Base-by-base conservation (phyloP, 1,284 basidiomycete species). In the Pisolithus thermaeus region DNA sequence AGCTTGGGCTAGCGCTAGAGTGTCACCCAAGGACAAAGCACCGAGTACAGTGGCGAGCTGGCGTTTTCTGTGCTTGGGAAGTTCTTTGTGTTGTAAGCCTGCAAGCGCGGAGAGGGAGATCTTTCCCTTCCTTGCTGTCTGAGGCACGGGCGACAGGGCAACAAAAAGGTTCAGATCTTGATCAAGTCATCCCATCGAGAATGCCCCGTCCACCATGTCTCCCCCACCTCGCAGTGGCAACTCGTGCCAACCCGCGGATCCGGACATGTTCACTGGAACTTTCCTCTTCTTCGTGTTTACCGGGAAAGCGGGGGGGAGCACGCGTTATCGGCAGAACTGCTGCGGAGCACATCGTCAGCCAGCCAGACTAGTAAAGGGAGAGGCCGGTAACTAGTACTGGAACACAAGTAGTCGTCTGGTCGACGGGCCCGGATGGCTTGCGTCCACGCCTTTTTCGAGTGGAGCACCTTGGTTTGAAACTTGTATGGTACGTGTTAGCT, bases 271-370 rank as follows among this genome's bases (percentile, higher is more conserved):
- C 28, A 74, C 73, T 3, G 88, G 87, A 11, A 90, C 87, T 64
- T 90, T 90, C 47, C 87, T 76, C 71, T 90, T 90, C 77, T 90
- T 90, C 42, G 86, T 85, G 62, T 90, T 20, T 20, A 20, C 18
- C 18, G 18, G 18, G 18, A 20, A 20, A 20, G 18, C 18, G 18
- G 18, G 18, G 18, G 18, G 18, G 1, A 20, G 18, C 18, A 20
- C 18, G 18, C 18, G 18, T 20, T 20, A 20, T 20, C 18, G 1
- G 1, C 18, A 20, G 18, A 1, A 20, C 1, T 20, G 18, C 1
- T 20, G 18, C 18, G 18, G 18, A 20, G 18, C 18, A 20, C 18
- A 1, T 1, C 18, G 18, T 20, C 18, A 20, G 18, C 18, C 1
- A 20, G 18, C 18, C 18, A 20, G 18, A 20, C 1, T 20, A 1